Evolutionary conservation across 176 grass and related monocot species (phyloP).

Genomic region (Alopecurus myosuroides): DNA sequence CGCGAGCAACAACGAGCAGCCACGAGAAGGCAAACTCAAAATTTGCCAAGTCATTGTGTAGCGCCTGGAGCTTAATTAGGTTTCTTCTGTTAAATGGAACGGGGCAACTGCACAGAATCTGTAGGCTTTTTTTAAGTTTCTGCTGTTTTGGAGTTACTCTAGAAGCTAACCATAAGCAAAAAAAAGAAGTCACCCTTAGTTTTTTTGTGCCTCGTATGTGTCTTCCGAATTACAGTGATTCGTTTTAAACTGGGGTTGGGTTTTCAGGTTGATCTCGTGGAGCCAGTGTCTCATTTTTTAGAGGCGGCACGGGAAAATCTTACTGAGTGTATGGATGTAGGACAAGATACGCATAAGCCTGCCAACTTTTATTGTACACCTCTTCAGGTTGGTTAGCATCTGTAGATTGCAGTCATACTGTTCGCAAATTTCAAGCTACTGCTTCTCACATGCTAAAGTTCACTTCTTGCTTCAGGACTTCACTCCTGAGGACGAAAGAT

Average conservation of each 20-base stretch:
- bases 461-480: slow-evolving; percentile 56
- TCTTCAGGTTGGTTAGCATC: slow-evolving; percentile 78
- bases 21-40: too few species aligned
- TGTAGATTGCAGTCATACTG: neutral
- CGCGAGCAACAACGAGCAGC: too few species aligned
- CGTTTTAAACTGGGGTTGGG: slow-evolving; percentile 15
- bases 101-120: too few species aligned
- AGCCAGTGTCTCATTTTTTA: slow-evolving; percentile 94
- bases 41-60: too few species aligned
- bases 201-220: neutral
- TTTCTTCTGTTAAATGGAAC: too few species aligned
- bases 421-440: neutral
- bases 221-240: neutral
- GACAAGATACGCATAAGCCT: slow-evolving; percentile 55
- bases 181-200: too few species aligned
- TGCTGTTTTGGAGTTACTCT: too few species aligned
- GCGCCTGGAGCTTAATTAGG: too few species aligned
- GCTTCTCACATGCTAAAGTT: neutral
- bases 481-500: slow-evolving; percentile 78
- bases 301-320: slow-evolving; percentile 81
- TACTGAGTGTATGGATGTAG: slow-evolving; percentile 40
- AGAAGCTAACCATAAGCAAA: too few species aligned
- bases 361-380: slow-evolving; percentile 81
- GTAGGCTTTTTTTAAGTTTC: too few species aligned
- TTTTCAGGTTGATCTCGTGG: slow-evolving; percentile 89